Percentiles rank a stretch among this genome's conserved stretches.
Conservation (phyloP, 2,329 filamentous ascomycete genomes). For the Nigrospora sphaerica region DNA sequence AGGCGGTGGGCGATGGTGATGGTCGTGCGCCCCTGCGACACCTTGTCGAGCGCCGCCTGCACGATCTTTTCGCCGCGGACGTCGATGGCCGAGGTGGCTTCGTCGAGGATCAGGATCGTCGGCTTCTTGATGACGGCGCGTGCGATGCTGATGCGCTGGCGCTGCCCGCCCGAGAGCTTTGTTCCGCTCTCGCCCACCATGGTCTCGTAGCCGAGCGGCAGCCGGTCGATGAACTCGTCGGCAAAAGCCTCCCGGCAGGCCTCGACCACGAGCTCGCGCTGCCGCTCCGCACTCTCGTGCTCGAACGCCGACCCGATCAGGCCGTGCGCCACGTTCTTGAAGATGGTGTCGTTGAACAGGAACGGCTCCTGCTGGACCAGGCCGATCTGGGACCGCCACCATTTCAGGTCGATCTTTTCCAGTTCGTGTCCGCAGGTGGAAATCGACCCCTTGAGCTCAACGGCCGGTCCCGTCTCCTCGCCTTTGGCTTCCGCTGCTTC, state of each 20-base stretch:
- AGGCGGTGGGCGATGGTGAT: constrained; percentile 70
- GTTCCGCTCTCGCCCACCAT: constrained; percentile 70
- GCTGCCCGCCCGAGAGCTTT: constrained; percentile 76
- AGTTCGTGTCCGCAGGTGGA: constrained; percentile 46
- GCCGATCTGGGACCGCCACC: constrained; percentile 55
- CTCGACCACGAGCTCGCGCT: constrained; percentile 51
- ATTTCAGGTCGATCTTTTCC: constrained; percentile 54
- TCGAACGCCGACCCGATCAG: constrained; percentile 46
- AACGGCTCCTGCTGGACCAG: constrained; percentile 64
- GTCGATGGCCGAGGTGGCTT: constrained; percentile 64
- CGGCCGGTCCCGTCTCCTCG: constrained; percentile 30
- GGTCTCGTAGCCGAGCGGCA: constrained; percentile 64
- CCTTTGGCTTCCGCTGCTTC: constrained; percentile 3
- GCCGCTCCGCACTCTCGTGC: constrained; percentile 43
- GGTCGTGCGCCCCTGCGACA: constrained; percentile 58
- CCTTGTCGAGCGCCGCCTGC: constrained; percentile 55
- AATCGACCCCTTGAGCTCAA: constrained; percentile 46
- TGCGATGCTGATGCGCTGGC: constrained; percentile 75
- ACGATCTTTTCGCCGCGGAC: constrained; percentile 51
- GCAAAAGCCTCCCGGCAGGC: constrained; percentile 64
- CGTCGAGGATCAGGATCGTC: constrained; percentile 66
- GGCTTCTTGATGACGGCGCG: constrained; percentile 67
- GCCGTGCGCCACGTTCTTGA: constrained; percentile 55
- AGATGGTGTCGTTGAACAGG: constrained; percentile 60
- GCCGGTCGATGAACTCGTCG: constrained; percentile 58